These are phyloP conservation scores for Rostrohypoxylon terebratum DNA, from an alignment of 495 filamentous ascomycete genomes.

Conservation along the genomic window DNA sequence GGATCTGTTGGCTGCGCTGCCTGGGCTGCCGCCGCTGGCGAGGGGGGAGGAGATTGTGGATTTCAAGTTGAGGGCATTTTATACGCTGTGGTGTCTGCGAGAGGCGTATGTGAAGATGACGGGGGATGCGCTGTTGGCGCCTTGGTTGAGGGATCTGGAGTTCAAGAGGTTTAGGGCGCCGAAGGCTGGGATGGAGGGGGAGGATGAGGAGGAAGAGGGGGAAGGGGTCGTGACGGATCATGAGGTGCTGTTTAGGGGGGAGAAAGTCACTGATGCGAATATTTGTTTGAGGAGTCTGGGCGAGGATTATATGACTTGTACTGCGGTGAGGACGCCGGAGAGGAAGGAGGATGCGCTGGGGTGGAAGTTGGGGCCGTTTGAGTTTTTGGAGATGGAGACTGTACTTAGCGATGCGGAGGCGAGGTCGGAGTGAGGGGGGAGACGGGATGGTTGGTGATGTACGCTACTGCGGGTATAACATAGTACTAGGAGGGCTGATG, in stretches of 20 bases:
- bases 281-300: conserved; percentile 57
- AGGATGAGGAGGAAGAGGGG: conserved; percentile 26
- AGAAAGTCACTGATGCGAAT: conserved; percentile 58
- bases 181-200: conserved; percentile 31
- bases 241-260: conserved; percentile 56
- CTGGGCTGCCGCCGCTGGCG: conserved; percentile 37
- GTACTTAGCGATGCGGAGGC: conserved; percentile 55
- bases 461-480: not conserved
- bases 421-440: conserved; percentile 28
- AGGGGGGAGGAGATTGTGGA: conserved; percentile 46
- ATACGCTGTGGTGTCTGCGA: conserved; percentile 88
- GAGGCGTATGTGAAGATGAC: conserved; percentile 96
- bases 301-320: conserved; percentile 60
- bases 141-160: conserved; percentile 73
- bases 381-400: conserved; percentile 53
- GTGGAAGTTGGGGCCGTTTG: conserved; percentile 55
- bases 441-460: not conserved
- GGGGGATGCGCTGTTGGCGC: conserved; percentile 84
- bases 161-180: conserved; percentile 54
- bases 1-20: conserved; percentile 38
- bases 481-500: not conserved
- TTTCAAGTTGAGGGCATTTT: conserved; percentile 75
- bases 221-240: conserved; percentile 45
- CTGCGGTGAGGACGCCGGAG: conserved; percentile 57
- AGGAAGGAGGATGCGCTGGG: conserved; percentile 51